These are phyloP conservation scores for Podospora pseudocomata DNA, from an alignment of 495 filamentous ascomycete species.

Conservation along the genomic window DNA sequence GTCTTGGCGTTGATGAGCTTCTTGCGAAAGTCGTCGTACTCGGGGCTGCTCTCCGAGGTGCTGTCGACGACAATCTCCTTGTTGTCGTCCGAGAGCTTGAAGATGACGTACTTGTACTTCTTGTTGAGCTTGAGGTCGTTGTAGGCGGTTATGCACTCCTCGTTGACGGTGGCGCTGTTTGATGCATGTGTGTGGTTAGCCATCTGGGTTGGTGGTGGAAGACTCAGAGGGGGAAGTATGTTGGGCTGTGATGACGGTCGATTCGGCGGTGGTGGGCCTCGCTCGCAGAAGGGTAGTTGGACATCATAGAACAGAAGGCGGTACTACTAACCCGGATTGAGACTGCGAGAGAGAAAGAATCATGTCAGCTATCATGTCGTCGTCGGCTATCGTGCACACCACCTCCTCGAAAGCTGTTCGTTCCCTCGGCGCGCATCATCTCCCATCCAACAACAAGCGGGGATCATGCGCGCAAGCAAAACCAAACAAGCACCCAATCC, in stretches of 20 bases:
- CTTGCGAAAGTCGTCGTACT: constrained; percentile 75
- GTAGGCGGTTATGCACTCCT: constrained; percentile 78
- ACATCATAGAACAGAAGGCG: constrained; percentile 16
- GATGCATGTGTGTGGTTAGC: constrained; percentile 24
- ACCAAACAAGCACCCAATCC: not conserved
- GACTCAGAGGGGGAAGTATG: not conserved
- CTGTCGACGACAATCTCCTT: constrained; percentile 81
- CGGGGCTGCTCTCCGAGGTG: constrained; percentile 49
- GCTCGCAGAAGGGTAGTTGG: not conserved
- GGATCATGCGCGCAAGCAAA: not conserved
- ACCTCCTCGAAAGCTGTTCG: not conserved
- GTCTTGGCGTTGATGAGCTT: constrained; percentile 65
- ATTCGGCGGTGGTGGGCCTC: not conserved
- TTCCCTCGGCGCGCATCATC: not conserved
- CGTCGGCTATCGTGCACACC: not conserved
- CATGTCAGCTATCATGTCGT: not conserved
- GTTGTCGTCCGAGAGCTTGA: constrained; percentile 92
- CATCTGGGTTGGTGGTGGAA: not conserved
- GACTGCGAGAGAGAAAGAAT: constrained; percentile 39
- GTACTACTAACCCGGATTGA: constrained; percentile 62
- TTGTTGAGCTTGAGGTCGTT: constrained; percentile 89
- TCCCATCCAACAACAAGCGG: not conserved
- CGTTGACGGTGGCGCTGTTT: constrained; percentile 68
- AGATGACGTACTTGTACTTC: constrained; percentile 92
- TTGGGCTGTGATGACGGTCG: not conserved